Evolutionary conservation across 345 rosid genomes (phyloP), one percentile per base, ranked within the genome.

Genomic region (Excoecaria cochinchinensis): DNA sequence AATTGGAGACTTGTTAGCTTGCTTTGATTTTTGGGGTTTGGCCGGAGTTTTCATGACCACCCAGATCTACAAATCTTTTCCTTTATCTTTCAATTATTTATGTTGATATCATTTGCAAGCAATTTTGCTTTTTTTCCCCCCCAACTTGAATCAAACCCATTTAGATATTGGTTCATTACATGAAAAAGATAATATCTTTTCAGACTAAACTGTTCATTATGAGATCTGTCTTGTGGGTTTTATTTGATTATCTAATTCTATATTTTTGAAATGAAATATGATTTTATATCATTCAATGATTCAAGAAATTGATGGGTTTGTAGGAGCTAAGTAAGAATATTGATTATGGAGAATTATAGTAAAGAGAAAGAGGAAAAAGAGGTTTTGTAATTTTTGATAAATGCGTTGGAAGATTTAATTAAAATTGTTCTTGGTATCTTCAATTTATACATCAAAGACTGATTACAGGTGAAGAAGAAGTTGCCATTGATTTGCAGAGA

Each of bases 331-430:
- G 12, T 8, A 13, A 38, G 22, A 31, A 24, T 67, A 4, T 61
- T 9, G 59, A 70, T 63, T 78, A 84, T 86, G 92, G 85, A 71
- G 70, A 79, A 70, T 71, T 71, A 7, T 63, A 61, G 71, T 10
- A 86, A 72, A 62, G 86, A 81, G 75, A 85, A 80, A 48, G 89
- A 81, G 9, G 88, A 81, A 31, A 88, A 84, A 7, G 89, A 83
- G 14, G 74, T 65, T 31, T 90, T 88, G n/a, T n/a, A n/a, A n/a
- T n/a, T n/a, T n/a, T n/a, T n/a, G n/a, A n/a, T n/a, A n/a, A n/a
- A n/a, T n/a, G n/a, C n/a, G n/a, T n/a, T n/a, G n/a, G n/a, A n/a
- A n/a, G n/a, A n/a, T n/a, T n/a, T n/a, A n/a, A n/a, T n/a, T n/a
- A n/a, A n/a, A n/a, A n/a, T n/a, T n/a, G n/a, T n/a, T n/a, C n/a